Evolutionary conservation across 2,329 filamentous ascomycete genomes (phyloP), one percentile per base, ranked within the genome.

Genomic region (Didymellaceae sp.): DNA sequence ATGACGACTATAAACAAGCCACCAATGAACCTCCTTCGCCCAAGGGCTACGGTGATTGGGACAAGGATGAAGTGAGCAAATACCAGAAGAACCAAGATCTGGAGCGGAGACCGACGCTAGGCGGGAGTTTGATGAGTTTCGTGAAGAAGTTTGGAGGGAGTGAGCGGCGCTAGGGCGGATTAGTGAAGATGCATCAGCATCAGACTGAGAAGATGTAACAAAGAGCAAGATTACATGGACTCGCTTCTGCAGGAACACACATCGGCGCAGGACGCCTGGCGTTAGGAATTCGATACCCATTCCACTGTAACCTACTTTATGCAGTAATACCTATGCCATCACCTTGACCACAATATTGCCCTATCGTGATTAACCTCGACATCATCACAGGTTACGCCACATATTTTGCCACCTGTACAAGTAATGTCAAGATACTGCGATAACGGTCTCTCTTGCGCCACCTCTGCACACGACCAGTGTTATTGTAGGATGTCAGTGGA

Each of bases 41-140:
- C 2, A 43, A 35, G 21, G 45, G 31, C 11, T 52, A 57, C 4
- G 58, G 53, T 1, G 38, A 38, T 24, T 39, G 59, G 45, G 60
- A 62, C 30, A 40, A 52, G 14, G 42, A 58, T 7, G 62, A 55
- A 31, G 45, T 59, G 13, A 31, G 34, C 6, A 49, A 46, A 41
- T 65, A 63, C 11, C 42, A 63, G 5, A 54, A 42, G 45, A 54
- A 62, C 20, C 49, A 48, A 41, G 54, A 56, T 25, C 14, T 63
- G 14, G 63, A 68, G 51, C 52, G 53, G 4, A 42, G 67, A 41
- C 67, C 67, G 4, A 68, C 67, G 32, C 39, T 69, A 8, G 67
- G 67, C 1, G 66, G 55, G 2, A 67, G 64, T 44, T 22, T 68
- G 46, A 50, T 61, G 39, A 60, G 49, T 31, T 14, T 54, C 24